Base-by-base conservation (phyloP, 1,284 basidiomycete species). In the Caloboletus firmus region DNA sequence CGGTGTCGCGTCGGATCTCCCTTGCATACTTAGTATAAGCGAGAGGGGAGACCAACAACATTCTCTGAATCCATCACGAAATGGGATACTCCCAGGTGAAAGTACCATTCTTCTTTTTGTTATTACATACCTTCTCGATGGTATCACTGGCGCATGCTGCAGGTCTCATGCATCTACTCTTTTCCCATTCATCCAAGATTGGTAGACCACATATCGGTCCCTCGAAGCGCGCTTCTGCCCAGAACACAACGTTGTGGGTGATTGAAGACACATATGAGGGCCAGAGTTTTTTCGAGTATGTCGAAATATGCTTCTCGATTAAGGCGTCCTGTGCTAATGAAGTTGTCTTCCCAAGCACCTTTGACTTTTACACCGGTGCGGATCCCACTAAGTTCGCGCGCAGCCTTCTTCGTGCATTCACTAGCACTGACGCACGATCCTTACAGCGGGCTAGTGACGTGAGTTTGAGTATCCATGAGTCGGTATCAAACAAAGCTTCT, bases 401-500 rank as follows among this genome's bases (percentile, higher is more conserved):
- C 31, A 53, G 28, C 44, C 18, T 44, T 34, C 35, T 56, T 47
- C 40, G 40, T 45, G 42, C 22, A 43, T 30, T 45, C 44, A 34
- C 37, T 48, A n/a, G 56, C 15, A 51, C 62, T 58, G 57, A 64
- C 46, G 42, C 47, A 48, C 17, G 36, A 54, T 49, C n/a, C 28
- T 51, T 62, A 46, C 55, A 84, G 86, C 66, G 85, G 85, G 46
- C 74, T 73, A 51, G 85, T 87, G 44, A 77, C 76, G 86, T 87
- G 69, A 61, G 80, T 73, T 26, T 20, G 24, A 32, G 11, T 37
- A 10, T 32, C 31, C 31, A 48, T 42, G 11, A 22, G 44, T 52
- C 20, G 39, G 41, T 39, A 37, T 37, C 8, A 49, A 49, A 52
- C 26, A 42, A 49, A 49, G 13, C 28, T 48, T 54, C 34, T 53